A percentile compares a stretch with the other conserved stretches of the same genome.
Evolutionary conservation across 768 basidiomycete genomes (phyloP).

Genomic region (Trametes coccinea): DNA sequence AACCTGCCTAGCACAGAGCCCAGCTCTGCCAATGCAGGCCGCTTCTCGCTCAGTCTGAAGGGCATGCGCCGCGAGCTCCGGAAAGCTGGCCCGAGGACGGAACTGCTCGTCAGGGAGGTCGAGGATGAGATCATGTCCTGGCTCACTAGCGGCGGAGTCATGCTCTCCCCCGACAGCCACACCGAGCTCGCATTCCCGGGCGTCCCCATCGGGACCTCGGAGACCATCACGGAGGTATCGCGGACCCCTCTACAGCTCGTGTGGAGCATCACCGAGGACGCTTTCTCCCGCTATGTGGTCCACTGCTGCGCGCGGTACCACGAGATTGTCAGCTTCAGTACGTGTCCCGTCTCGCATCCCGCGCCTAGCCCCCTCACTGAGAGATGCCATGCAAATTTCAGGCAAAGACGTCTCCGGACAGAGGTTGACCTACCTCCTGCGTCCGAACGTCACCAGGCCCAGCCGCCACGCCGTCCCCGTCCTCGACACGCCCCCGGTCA

Average conservation of each 20-base stretch:
- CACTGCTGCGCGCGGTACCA: conserved; percentile 84
- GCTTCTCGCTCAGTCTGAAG: conserved; percentile 74
- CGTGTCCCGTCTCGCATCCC: conserved; percentile 31
- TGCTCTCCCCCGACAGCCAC: conserved; percentile 51
- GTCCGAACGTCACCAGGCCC: conserved; percentile 71
- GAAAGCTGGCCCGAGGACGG: conserved; percentile 56
- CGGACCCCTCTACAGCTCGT: conserved; percentile 67
- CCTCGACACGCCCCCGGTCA: conserved; percentile 72
- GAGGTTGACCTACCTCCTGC: conserved; percentile 77
- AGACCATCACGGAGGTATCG: conserved; percentile 62
- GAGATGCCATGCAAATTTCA: conserved; percentile 19
- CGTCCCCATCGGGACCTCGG: conserved; percentile 50
- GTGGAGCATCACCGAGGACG: conserved; percentile 71
- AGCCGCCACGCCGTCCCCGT: conserved; percentile 43
- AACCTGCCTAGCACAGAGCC: conserved; percentile 45
- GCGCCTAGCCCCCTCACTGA: too few species aligned
- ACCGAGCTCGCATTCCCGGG: conserved; percentile 38
- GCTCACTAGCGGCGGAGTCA: conserved; percentile 58
- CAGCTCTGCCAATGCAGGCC: conserved; percentile 63
- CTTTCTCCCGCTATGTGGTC: conserved; percentile 77
- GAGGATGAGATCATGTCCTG: conserved; percentile 65
- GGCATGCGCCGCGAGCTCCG: conserved; percentile 73
- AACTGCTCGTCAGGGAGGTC: conserved; percentile 65
- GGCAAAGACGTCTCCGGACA: conserved; percentile 57
- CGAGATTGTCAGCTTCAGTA: conserved; percentile 80